Percentiles rank a stretch among this genome's conserved stretches.
Conservation (phyloP, 768 basidiomycete genomes). For the Termitomyces sp. region DNA sequence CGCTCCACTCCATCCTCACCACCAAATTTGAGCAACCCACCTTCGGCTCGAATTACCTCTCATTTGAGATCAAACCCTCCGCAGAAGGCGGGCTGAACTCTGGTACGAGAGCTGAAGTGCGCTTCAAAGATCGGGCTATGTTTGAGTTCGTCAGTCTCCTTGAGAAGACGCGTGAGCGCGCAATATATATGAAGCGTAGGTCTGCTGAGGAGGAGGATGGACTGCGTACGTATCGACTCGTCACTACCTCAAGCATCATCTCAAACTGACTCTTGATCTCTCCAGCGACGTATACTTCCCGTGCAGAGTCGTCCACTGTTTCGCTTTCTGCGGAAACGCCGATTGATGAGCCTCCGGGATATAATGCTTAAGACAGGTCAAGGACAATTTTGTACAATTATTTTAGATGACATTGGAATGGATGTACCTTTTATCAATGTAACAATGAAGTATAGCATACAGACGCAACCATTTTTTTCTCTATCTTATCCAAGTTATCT, state of each 20-base stretch:
- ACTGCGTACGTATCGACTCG: constrained; percentile 43
- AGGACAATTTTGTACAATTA: constrained; percentile 3
- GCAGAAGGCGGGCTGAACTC: constrained; percentile 58
- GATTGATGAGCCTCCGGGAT: constrained; percentile 46
- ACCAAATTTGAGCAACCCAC: constrained; percentile 75
- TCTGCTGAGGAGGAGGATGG: constrained; percentile 51
- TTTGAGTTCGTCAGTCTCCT: constrained; percentile 68
- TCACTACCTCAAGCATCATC: not conserved
- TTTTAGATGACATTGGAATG: constrained; percentile 3
- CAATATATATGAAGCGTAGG: constrained; percentile 70
- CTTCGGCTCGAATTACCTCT: constrained; percentile 62
- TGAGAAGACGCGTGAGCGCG: constrained; percentile 73
- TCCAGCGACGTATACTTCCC: constrained; percentile 37
- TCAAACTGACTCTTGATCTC: constrained; percentile 11
- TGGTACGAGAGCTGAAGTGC: constrained; percentile 61
- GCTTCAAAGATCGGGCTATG: constrained; percentile 62
- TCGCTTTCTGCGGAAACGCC: constrained; percentile 36
- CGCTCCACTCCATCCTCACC: constrained; percentile 56
- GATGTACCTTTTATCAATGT: constrained; percentile 1
- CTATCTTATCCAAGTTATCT: not conserved
- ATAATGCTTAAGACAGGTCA: constrained; percentile 26
- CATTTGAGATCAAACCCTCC: constrained; percentile 62
- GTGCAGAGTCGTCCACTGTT: constrained; percentile 37
- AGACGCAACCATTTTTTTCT: not conserved
- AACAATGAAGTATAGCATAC: not conserved